Evolutionary conservation across 176 grass and related monocot genomes (phyloP).

Genomic region (Alopecurus myosuroides): DNA sequence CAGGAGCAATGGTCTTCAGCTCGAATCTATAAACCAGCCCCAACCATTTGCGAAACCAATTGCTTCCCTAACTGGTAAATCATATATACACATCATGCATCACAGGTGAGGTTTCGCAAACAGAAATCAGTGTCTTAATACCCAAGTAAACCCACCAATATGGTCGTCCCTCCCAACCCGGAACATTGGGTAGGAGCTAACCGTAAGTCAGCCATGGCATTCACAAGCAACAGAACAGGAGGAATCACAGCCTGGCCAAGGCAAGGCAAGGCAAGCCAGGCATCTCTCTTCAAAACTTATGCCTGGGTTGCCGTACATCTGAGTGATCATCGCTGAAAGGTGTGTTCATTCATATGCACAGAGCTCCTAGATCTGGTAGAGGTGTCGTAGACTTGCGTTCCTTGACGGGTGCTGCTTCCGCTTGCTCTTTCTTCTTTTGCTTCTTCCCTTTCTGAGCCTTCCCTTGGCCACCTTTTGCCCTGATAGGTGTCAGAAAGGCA

Average conservation of each 20-base stretch:
- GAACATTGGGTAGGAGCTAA: not conserved
- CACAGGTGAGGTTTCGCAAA: not conserved
- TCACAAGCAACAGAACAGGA: not conserved
- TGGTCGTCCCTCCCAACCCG: not conserved
- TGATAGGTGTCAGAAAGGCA: not conserved
- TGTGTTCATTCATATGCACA: conserved; percentile 59
- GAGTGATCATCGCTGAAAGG: not conserved
- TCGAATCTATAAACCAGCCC: not conserved
- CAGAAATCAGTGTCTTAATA: not conserved
- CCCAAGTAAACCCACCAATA: not conserved
- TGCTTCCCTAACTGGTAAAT: not conserved
- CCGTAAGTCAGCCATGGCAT: not conserved
- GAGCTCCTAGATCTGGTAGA: conserved; percentile 53
- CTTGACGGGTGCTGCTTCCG: not conserved
- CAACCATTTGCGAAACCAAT: not conserved
- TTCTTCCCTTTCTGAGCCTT: conserved; percentile 54
- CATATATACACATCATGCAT: not conserved
- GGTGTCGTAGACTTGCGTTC: not conserved
- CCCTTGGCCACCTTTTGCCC: conserved; percentile 28
- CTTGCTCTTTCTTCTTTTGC: conserved; percentile 43
- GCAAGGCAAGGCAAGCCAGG: not conserved
- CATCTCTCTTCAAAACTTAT: not conserved
- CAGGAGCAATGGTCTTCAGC: too few species aligned
- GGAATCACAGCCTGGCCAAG: not conserved
- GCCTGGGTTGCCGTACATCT: not conserved